Percentiles rank a stretch among this genome's conserved stretches.
phyloP scores from a whole-genome alignment of 352 stramenopile species.

The Peronospora farinosa region DNA sequence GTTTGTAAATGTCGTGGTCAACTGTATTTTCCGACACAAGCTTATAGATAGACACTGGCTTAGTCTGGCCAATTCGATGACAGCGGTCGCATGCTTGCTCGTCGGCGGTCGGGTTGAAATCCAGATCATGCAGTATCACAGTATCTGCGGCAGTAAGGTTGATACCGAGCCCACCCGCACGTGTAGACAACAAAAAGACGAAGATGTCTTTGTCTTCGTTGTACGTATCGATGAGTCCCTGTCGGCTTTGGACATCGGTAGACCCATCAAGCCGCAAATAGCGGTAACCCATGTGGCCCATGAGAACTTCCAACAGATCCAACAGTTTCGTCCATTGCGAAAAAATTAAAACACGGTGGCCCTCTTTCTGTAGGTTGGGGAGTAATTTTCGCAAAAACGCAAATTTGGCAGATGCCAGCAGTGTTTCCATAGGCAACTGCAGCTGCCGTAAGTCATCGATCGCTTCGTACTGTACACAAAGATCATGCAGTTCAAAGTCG shows the following conservation, averaged over 20 bases:
- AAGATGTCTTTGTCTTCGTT: slow-evolving; percentile 90
- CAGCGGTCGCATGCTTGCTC: slow-evolving; percentile 87
- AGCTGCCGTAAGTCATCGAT: slow-evolving; percentile 80
- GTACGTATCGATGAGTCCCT: slow-evolving; percentile 80
- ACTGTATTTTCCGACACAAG: slow-evolving; percentile 87
- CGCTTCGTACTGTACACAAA: slow-evolving; percentile 84
- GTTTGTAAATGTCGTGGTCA: slow-evolving; percentile 89
- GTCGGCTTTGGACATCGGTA: slow-evolving; percentile 65
- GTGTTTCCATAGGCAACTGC: slow-evolving; percentile 78
- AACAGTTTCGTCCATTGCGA: slow-evolving; percentile 94
- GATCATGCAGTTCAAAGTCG: slow-evolving; percentile 94
- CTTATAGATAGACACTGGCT: slow-evolving; percentile 89
- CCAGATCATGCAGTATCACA: slow-evolving; percentile 83
- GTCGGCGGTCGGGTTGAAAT: slow-evolving; percentile 84
- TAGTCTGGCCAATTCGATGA: slow-evolving; percentile 87
- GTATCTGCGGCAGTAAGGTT: slow-evolving; percentile 93
- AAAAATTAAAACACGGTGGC: slow-evolving; percentile 95
- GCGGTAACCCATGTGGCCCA: slow-evolving; percentile 64
- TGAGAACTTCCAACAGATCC: slow-evolving; percentile 89
- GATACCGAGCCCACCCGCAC: slow-evolving; percentile 96
- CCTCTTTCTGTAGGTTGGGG: slow-evolving; percentile 76
- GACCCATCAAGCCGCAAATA: slow-evolving; percentile 79
- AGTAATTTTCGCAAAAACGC: slow-evolving; percentile 84
- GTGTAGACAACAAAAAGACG: slow-evolving; percentile 95
- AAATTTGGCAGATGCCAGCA: slow-evolving; percentile 94